Conservation (phyloP, 495 filamentous ascomycete genomes). For the Penicillium verhagenii region DNA sequence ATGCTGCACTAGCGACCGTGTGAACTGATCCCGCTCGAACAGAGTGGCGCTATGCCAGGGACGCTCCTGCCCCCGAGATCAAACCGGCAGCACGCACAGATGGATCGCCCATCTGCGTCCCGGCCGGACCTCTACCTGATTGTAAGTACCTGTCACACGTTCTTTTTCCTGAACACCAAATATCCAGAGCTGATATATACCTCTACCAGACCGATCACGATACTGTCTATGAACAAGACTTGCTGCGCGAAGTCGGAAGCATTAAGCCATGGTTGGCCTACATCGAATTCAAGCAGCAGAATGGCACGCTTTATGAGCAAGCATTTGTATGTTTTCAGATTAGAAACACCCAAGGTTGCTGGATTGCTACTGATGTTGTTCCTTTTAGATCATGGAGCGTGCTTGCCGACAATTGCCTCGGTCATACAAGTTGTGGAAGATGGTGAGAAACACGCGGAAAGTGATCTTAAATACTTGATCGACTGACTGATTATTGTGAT, state of each 20-base stretch:
- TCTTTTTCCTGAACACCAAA: not conserved
- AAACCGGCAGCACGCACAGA: slow-evolving; percentile 50
- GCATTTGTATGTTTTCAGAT: slow-evolving; percentile 64
- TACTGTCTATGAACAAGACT: slow-evolving; percentile 92
- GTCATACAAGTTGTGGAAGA: slow-evolving; percentile 98
- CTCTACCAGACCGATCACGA: slow-evolving; percentile 72
- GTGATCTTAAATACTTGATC: not conserved
- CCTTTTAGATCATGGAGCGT: slow-evolving; percentile 67
- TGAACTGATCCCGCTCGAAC: slow-evolving; percentile 42
- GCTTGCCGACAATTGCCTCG: slow-evolving; percentile 86
- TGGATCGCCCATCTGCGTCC: slow-evolving; percentile 45
- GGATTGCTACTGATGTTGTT: slow-evolving; percentile 7
- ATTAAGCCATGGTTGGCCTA: slow-evolving; percentile 97
- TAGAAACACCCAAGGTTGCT: not conserved
- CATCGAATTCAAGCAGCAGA: slow-evolving; percentile 84
- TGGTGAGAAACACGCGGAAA: slow-evolving; percentile 52
- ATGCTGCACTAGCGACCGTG: slow-evolving; percentile 34
- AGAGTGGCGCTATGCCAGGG: slow-evolving; percentile 58
- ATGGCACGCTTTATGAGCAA: slow-evolving; percentile 85
- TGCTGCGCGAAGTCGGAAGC: slow-evolving; percentile 78
- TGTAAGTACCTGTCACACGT: slow-evolving; percentile 49
- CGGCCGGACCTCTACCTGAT: slow-evolving; percentile 73
- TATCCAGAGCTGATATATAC: slow-evolving; percentile 12
- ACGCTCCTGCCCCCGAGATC: slow-evolving; percentile 58
- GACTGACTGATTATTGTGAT: slow-evolving; percentile 11